Conservation (phyloP, 805 yeast species). For the Huiozyma sinensis region DNA sequence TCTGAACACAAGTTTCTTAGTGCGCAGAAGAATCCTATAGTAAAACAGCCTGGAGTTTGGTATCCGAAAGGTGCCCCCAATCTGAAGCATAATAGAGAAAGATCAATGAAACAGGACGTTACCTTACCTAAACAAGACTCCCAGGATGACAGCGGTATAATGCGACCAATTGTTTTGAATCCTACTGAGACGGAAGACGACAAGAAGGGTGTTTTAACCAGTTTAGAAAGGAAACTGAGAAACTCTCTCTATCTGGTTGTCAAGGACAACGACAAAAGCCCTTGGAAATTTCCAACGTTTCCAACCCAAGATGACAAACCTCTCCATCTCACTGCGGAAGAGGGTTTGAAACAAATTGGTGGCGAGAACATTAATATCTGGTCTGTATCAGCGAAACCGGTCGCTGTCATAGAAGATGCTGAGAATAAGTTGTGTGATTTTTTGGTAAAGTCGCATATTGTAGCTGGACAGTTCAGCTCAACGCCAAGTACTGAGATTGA, state of each 20-base stretch:
- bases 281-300: conserved; percentile 80
- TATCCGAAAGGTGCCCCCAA: conserved; percentile 81
- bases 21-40: conserved; percentile 66
- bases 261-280: conserved; percentile 29
- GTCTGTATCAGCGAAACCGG: conserved; percentile 86
- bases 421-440: conserved; percentile 37
- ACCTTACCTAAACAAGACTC: conserved; percentile 57
- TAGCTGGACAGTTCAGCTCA: conserved; percentile 64
- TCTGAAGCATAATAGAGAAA: conserved; percentile 78
- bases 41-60: conserved; percentile 63
- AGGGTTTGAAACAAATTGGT: conserved; percentile 60
- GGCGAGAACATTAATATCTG: conserved; percentile 73
- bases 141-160: conserved; percentile 41
- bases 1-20: conserved; percentile 71
- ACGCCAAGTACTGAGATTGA: conserved; percentile 32
- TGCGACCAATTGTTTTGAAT: conserved; percentile 59
- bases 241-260: conserved; percentile 71
- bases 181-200: conserved; percentile 76
- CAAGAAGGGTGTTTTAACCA: conserved; percentile 42
- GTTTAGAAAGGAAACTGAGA: conserved; percentile 71
- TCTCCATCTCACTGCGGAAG: conserved; percentile 64
- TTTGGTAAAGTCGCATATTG: conserved; percentile 74
- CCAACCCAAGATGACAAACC: conserved; percentile 34
- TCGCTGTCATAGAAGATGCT: conserved; percentile 45
- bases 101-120: conserved; percentile 69